These are phyloP conservation scores for Solanum dulcamara DNA, from an alignment of 257 asterid genomes.

Conservation along the genomic window DNA sequence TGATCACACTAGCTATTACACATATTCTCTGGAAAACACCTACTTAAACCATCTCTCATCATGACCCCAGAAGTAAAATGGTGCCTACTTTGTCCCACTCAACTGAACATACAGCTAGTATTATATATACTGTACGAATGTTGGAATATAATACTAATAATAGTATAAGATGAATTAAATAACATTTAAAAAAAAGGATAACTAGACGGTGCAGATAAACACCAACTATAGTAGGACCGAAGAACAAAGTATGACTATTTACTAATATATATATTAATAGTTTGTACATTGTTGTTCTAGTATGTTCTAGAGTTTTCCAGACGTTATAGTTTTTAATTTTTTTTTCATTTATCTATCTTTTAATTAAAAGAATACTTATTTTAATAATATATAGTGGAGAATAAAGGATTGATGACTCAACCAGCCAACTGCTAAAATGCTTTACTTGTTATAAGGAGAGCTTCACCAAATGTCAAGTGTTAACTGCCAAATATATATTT, in stretches of 20 bases:
- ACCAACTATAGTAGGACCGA: not conserved
- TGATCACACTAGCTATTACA: no score
- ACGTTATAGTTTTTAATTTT: not conserved
- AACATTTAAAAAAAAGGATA: not conserved
- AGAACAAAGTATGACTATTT: not conserved
- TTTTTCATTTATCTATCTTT: not conserved
- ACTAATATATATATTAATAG: not conserved
- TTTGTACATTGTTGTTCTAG: not conserved
- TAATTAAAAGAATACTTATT: not conserved
- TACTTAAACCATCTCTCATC: not conserved
- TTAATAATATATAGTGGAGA: not conserved
- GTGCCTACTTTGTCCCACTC: not conserved
- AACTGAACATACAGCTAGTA: not conserved
- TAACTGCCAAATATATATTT: not conserved
- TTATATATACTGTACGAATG: not conserved
- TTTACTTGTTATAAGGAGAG: not conserved
- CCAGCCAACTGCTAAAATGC: not conserved
- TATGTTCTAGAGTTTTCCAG: not conserved
- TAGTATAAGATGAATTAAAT: not conserved
- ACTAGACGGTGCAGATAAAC: not conserved
- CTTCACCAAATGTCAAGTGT: not conserved
- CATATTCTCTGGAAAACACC: no score
- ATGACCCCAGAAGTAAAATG: not conserved
- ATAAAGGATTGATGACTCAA: not conserved
- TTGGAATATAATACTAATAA: not conserved